Evolutionary conservation across 192 early-diverging fungal genomes (phyloP), one percentile per base, ranked within the genome.

Genomic region (Allomyces arbusculus): DNA sequence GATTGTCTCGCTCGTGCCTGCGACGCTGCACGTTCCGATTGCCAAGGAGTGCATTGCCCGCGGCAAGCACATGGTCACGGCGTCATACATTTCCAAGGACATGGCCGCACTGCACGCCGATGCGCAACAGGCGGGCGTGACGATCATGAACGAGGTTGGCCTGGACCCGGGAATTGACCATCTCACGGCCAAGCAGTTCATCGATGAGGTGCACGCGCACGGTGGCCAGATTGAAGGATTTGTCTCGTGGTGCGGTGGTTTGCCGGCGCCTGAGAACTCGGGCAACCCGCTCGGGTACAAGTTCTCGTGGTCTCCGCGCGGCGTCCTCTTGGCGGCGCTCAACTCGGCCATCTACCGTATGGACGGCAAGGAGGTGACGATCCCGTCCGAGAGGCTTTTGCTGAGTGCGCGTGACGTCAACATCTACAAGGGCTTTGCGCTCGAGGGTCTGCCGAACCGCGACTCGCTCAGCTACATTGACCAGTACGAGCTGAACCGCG

Each of bases 81-180:
- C 95, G 62, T 90, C 87, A 74, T 99, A 99, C 72, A 87, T 96
- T 61, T 94, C 91, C 10, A 82, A 88, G 3, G 94, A 86, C 23
- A 99, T 99, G 95, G 69, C 80, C 68, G 77, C 67, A 16, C 75
- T 89, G 45, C 83, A 95, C 70, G 71, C 79, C 44, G 80, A 77
- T 7, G 95, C 95, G 8, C 81, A 85, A 68, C 78, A 82, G 43
- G 86, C 91, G 20, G 85, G 82, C 3, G 84, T 99, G 20, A 88
- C 88, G 23, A 85, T 97, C 63, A 82, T 99, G 73, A 97, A 97
- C 75, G 95, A 99, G 77, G 91, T 99, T 65, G 95, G 95, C 11
- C 78, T 99, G 63, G 95, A 99, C 77, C 95, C 95, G 6, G 95
- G 91, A 68, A 95, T 99, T 69, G 95, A 99, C 71, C 95, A 99